These are phyloP conservation scores for Didymellaceae sp. DNA, from an alignment of 2,329 filamentous ascomycete species.

Conservation along the genomic window DNA sequence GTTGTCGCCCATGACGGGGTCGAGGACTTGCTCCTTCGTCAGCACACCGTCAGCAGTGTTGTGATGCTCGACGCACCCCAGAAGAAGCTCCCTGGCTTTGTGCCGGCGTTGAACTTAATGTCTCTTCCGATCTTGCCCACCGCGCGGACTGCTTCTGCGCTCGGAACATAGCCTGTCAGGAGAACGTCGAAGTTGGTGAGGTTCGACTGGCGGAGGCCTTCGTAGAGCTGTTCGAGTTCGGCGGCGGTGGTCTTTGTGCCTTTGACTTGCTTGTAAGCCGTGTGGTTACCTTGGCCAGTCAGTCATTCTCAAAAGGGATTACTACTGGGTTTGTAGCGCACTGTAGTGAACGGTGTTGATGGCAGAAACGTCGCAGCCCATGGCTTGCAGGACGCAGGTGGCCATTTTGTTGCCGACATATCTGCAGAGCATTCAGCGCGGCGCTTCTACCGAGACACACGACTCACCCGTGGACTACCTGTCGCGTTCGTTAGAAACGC, in stretches of 20 bases:
- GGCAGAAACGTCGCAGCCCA: conserved; percentile 92
- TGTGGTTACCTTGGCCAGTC: conserved; percentile 72
- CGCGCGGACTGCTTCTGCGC: conserved; percentile 80
- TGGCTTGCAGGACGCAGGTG: conserved; percentile 88
- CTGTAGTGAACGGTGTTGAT: conserved; percentile 97
- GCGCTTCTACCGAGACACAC: neutral
- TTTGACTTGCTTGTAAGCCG: conserved; percentile 87
- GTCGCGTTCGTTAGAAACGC: conserved; percentile 16
- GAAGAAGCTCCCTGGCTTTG: conserved; percentile 80
- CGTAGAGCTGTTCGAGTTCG: conserved; percentile 84
- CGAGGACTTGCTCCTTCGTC: conserved; percentile 68
- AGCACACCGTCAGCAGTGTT: conserved; percentile 9
- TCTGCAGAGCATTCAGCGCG: conserved; percentile 59
- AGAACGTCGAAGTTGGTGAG: conserved; percentile 92
- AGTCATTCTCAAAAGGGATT: neutral
- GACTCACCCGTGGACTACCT: conserved; percentile 78
- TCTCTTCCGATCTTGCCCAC: conserved; percentile 86
- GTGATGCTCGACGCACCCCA: conserved; percentile 66
- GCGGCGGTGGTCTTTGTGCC: conserved; percentile 81
- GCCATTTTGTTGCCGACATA: conserved; percentile 98
- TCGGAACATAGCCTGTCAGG: conserved; percentile 93
- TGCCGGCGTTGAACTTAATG: conserved; percentile 69
- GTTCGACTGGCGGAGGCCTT: conserved; percentile 80
- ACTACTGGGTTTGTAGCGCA: neutral
- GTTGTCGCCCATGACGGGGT: conserved; percentile 98